These are phyloP conservation scores for Blakeslea trispora DNA, from an alignment of 371 early-diverging fungal species.

Conservation along the genomic window DNA sequence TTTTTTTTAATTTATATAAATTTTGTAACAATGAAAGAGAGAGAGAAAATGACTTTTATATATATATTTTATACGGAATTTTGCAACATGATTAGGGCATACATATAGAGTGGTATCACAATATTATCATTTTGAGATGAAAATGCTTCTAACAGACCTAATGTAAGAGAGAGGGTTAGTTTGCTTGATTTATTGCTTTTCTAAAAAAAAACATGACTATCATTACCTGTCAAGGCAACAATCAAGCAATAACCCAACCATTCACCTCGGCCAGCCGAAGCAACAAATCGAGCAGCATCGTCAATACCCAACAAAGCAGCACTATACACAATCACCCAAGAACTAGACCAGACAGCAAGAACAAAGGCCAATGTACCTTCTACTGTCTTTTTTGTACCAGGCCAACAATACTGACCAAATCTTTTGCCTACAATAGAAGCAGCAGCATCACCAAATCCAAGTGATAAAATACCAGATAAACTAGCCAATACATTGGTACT, in stretches of 20 bases:
- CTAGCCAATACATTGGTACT: constrained; percentile 54
- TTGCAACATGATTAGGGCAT: constrained; percentile 42
- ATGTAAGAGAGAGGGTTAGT: too few species aligned
- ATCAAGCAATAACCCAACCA: constrained; percentile 28
- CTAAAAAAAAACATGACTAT: too few species aligned
- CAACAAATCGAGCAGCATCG: constrained; percentile 22
- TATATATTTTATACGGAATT: constrained; percentile 10
- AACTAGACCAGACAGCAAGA: constrained; percentile 55
- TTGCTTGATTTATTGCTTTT: too few species aligned
- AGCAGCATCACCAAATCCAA: constrained; percentile 89
- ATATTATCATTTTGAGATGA: constrained; percentile 81
- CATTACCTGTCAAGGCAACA: constrained; percentile 38
- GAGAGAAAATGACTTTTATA: too few species aligned
- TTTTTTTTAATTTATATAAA: constrained; percentile 1
- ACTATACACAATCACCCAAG: constrained; percentile 36
- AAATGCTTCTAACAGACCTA: constrained; percentile 62
- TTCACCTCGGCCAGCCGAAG: constrained; percentile 24
- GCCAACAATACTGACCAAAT: constrained; percentile 76
- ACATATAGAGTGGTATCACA: constrained; percentile 71
- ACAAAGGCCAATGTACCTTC: constrained; percentile 90
- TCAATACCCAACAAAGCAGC: constrained; percentile 30
- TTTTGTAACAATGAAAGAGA: not conserved
- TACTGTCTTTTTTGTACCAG: constrained; percentile 76
- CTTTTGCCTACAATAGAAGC: constrained; percentile 85
- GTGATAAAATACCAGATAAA: constrained; percentile 76